Percentiles rank a stretch among this genome's conserved stretches.
Evolutionary conservation across 495 filamentous ascomycete genomes (phyloP).

Genomic region (Oleoguttula mirabilis): DNA sequence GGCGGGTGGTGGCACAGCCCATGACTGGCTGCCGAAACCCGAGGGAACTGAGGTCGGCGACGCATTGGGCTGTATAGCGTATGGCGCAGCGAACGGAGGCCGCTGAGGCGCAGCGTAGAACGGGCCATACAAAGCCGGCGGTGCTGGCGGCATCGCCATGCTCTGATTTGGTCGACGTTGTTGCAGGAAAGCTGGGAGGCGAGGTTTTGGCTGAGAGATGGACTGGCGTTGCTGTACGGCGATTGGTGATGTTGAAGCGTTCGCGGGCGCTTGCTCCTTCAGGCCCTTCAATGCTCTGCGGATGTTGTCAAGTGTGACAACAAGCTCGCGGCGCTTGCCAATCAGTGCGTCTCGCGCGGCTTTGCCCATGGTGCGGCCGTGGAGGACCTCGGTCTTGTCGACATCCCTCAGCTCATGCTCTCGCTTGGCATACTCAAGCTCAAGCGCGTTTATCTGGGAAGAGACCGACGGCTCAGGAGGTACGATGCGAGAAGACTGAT

Average conservation of each 20-base stretch:
- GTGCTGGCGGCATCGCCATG: not conserved
- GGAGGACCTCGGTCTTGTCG: slow-evolving; percentile 22
- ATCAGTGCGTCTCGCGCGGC: slow-evolving; percentile 16
- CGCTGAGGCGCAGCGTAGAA: slow-evolving; percentile 21
- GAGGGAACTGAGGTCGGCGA: not conserved
- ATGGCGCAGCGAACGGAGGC: slow-evolving; percentile 3
- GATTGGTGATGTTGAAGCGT: not conserved
- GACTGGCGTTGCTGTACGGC: too few species aligned
- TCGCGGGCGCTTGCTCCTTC: slow-evolving; percentile 3
- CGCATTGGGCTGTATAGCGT: not conserved
- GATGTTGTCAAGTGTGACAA: slow-evolving; percentile 20
- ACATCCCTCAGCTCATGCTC: slow-evolving; percentile 21
- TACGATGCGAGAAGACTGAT: not conserved
- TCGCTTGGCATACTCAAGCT: slow-evolving; percentile 20
- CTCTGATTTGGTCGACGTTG: slow-evolving; percentile 6
- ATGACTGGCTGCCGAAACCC: slow-evolving; percentile 1
- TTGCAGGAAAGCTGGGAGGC: slow-evolving; percentile 16
- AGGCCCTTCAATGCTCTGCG: slow-evolving; percentile 22
- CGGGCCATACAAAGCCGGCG: slow-evolving; percentile 6
- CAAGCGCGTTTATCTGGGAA: slow-evolving; percentile 20
- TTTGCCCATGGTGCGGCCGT: slow-evolving; percentile 16
- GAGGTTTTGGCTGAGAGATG: slow-evolving; percentile 7
- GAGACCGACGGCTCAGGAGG: slow-evolving; percentile 7
- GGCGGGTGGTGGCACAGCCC: slow-evolving; percentile 5
- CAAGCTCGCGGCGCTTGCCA: slow-evolving; percentile 17